Conservation (phyloP, 805 yeast species). For the Candida piceae region DNA sequence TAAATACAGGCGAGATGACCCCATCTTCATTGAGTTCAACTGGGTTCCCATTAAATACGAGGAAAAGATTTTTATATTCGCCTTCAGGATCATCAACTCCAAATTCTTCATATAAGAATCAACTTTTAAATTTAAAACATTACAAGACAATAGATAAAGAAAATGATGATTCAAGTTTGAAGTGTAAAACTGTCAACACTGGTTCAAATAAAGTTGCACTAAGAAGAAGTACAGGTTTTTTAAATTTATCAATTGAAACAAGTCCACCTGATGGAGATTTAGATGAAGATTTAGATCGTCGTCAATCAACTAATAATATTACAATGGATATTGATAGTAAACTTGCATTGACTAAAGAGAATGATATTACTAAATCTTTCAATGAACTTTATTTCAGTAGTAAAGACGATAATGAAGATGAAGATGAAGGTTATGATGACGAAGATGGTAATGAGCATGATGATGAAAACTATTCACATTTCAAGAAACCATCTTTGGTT, state of each 20-base stretch:
- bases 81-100: conserved; percentile 22
- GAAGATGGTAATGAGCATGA: not conserved
- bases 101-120: conserved; percentile 15
- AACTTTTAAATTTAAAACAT: not conserved
- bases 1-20: conserved; percentile 14
- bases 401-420: conserved; percentile 7
- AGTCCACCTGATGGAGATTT: conserved; percentile 16
- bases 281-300: not conserved
- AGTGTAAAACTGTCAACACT: no score
- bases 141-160: conserved; percentile 8
- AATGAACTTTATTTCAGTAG: conserved; percentile 29
- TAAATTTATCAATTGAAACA: conserved; percentile 44
- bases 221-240: conserved; percentile 48
- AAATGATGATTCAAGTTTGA: conserved; percentile 4
- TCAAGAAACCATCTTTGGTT: conserved; percentile 1
- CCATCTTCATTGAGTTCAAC: conserved; percentile 22
- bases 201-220: conserved; percentile 30
- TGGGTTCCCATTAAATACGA: conserved; percentile 25
- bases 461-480: not conserved
- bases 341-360: conserved; percentile 23
- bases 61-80: conserved; percentile 24
- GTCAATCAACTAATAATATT: conserved; percentile 8
- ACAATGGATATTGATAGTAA: conserved; percentile 11
- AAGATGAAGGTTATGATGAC: not conserved
- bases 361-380: conserved; percentile 30